phyloP scores from a whole-genome alignment of 176 grass and related monocot species.

The Oryza australiensis region DNA sequence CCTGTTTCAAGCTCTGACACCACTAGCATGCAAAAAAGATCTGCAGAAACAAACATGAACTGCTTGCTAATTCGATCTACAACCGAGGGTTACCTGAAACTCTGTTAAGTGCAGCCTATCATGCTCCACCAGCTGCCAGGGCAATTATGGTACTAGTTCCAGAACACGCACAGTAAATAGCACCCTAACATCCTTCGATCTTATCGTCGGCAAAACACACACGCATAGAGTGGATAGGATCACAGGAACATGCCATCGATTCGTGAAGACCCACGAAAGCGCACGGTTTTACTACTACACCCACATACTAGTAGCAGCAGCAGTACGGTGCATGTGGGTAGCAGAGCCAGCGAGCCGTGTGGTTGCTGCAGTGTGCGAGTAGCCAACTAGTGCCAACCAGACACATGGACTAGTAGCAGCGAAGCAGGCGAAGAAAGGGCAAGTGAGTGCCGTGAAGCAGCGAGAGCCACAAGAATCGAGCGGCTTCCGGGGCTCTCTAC shows the following conservation, averaged over 20 bases:
- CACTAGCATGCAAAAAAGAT: not conserved
- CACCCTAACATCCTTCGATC: not conserved
- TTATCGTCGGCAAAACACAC: not conserved
- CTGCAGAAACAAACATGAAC: not conserved
- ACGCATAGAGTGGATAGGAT: not conserved
- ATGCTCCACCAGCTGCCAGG: not conserved
- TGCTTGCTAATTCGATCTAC: not conserved
- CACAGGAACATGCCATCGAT: not conserved
- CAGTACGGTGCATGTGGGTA: not conserved
- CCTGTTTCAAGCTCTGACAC: not conserved
- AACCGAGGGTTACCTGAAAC: not conserved
- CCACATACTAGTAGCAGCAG: not conserved
- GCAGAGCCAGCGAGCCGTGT: not conserved
- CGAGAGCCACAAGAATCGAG: conserved; percentile 65
- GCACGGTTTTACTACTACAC: conserved; percentile 12
- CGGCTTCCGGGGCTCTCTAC: not conserved
- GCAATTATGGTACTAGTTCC: not conserved
- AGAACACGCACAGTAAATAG: not conserved
- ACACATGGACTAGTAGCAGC: not conserved
- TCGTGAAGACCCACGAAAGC: conserved; percentile 32
- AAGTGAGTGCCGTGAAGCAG: not conserved
- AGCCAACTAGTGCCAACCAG: not conserved
- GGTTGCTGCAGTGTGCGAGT: not conserved
- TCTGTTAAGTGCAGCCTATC: not conserved
- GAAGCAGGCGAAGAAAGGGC: not conserved